Base-by-base conservation (phyloP, 768 basidiomycete genomes). In the Kwoniella dendrophila region DNA sequence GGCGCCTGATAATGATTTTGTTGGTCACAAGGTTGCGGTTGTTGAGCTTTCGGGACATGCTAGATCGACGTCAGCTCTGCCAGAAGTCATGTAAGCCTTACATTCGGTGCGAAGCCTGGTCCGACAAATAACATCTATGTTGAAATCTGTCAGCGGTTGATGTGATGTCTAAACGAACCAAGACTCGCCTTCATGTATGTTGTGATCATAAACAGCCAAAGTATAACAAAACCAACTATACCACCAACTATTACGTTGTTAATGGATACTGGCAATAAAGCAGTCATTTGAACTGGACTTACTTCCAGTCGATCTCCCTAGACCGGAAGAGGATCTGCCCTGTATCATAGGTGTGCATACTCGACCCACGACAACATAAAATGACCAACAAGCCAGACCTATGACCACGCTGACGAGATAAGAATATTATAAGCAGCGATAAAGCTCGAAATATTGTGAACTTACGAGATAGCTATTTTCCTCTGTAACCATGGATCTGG, bases 171-270 rank as follows among this genome's bases (percentile, higher is more conserved):
- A n/a, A n/a, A n/a, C n/a, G n/a, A n/a, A n/a, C n/a, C n/a, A n/a
- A n/a, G n/a, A n/a, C 84, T 52, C 57, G 90, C 91, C 83, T 84
- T 86, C 22, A 83, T 57, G 79, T 94, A 95, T 14, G 87, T 84
- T 91, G 91, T 92, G 0, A 87, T 44, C 82, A 86, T 83, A 84
- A 91, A 85, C n/a, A 87, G 64, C 47, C 84, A 85, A 22, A 94
- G 71, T 4, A 89, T 59, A 36, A 79, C 80, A 70, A 87, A 92
- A 0, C 87, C 83, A 1, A 84, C 82, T 52, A 93, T 74, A 59
- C 89, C 83, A 2, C 81, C 86, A 62, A 90, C 91, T 93, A 62
- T 27, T 33, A 32, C 22, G 45, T 30, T 24, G 18, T 18, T 14
- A 24, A 4, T 18, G 50, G 14, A 38, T 12, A 26, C 2, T 20